Conservation (phyloP, 1,139 yeast species). For the Suhomyces ambrosiae region DNA sequence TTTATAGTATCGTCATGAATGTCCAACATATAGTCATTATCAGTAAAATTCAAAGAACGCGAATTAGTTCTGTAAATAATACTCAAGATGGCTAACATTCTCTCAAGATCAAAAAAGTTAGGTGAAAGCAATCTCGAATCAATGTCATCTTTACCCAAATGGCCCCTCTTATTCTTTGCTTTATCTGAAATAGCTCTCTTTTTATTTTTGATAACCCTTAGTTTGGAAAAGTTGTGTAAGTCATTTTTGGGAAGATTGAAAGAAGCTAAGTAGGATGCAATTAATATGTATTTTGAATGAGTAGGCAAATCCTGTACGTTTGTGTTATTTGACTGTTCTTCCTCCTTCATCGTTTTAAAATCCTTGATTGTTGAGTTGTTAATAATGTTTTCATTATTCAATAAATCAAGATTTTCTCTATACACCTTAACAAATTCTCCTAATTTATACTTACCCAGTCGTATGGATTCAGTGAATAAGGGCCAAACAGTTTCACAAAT, state of each 20-base stretch:
- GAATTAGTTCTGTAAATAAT: slow-evolving; percentile 54
- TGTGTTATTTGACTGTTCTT: slow-evolving; percentile 22
- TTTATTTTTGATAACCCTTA: slow-evolving; percentile 51
- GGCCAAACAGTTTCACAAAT: slow-evolving; percentile 54
- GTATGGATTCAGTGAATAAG: slow-evolving; percentile 45
- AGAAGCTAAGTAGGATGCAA: slow-evolving; percentile 74
- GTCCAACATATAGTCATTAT: slow-evolving; percentile 27
- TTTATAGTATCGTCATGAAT: slow-evolving; percentile 37
- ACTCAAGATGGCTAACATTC: slow-evolving; percentile 66
- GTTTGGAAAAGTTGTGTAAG: slow-evolving; percentile 58
- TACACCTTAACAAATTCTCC: slow-evolving; percentile 51
- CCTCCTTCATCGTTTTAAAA: slow-evolving; percentile 26
- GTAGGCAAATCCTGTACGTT: slow-evolving; percentile 48
- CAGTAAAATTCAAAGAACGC: slow-evolving; percentile 26
- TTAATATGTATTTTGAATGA: slow-evolving; percentile 59
- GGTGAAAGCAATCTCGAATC: slow-evolving; percentile 61
- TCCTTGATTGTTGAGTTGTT: slow-evolving; percentile 35
- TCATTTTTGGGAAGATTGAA: slow-evolving; percentile 63
- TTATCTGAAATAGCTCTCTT: slow-evolving; percentile 23
- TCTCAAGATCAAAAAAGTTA: slow-evolving; percentile 64
- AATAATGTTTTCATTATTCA: slow-evolving; percentile 44
- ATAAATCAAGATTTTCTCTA: slow-evolving; percentile 42
- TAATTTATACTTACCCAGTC: slow-evolving; percentile 30
- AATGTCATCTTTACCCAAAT: slow-evolving; percentile 48
- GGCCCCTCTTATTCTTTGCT: slow-evolving; percentile 35